These are phyloP conservation scores for Umbelopsis vinacea DNA, from an alignment of 192 early-diverging fungal genomes.

Conservation along the genomic window DNA sequence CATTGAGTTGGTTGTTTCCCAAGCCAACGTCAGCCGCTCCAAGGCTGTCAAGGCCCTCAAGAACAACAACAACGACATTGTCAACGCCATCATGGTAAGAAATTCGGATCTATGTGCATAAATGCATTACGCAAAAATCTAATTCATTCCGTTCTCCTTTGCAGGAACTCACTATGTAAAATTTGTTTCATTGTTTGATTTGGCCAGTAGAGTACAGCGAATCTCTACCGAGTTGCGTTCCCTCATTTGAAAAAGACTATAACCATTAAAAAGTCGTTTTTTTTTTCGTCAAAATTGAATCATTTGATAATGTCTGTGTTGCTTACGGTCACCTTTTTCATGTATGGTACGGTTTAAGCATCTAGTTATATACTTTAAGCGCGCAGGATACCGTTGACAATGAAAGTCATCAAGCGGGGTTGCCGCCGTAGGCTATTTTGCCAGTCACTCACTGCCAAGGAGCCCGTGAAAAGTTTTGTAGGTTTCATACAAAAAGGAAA, in stretches of 20 bases:
- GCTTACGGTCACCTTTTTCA: too few relatives aligned
- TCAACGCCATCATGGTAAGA: constrained; percentile 96
- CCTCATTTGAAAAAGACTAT: constrained; percentile 19
- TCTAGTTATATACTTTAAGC: too few relatives aligned
- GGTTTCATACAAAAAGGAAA: too few relatives aligned
- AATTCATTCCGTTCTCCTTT: neutral
- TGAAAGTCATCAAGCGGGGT: too few relatives aligned
- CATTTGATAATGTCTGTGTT: too few relatives aligned
- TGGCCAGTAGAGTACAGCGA: neutral
- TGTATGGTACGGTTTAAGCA: too few relatives aligned
- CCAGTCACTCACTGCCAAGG: too few relatives aligned
- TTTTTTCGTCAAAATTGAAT: neutral
- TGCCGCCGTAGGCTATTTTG: too few relatives aligned
- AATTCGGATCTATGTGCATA: neutral
- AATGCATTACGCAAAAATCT: neutral
- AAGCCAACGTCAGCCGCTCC: constrained; percentile 84
- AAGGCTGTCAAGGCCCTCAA: constrained; percentile 94
- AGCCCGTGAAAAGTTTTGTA: too few relatives aligned
- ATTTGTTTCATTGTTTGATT: constrained; percentile 12
- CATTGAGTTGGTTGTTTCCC: constrained; percentile 92
- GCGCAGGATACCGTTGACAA: too few relatives aligned
- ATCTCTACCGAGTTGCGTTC: constrained; percentile 15
- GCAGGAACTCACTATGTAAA: constrained; percentile 37
- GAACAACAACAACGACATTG: constrained; percentile 85
- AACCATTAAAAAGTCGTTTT: constrained; percentile 9